Conservation (phyloP, 1,139 yeast genomes). For the Scheffersomyces titani region DNA sequence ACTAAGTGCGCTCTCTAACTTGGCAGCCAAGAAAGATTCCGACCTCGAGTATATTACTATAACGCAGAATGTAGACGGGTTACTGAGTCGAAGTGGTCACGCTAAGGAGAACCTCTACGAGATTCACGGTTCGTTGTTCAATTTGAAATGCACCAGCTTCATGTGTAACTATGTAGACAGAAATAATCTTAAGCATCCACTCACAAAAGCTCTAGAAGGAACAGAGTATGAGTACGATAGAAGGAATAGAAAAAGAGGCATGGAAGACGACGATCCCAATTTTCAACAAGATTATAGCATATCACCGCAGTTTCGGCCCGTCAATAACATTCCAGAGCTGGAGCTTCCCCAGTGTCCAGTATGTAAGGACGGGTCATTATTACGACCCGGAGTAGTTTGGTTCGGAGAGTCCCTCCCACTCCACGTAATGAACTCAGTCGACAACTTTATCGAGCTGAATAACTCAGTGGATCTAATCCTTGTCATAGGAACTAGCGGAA, state of each 20-base stretch:
- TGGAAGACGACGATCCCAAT: constrained; percentile 4
- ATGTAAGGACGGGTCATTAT: constrained; percentile 54
- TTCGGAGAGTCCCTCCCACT: constrained; percentile 84
- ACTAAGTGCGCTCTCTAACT: constrained; percentile 46
- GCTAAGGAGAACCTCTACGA: constrained; percentile 52
- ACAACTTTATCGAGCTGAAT: constrained; percentile 61
- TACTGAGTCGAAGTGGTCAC: constrained; percentile 68
- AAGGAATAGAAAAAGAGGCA: constrained; percentile 6
- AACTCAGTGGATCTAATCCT: constrained; percentile 67
- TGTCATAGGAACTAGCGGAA: constrained; percentile 83
- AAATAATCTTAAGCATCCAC: constrained; percentile 58
- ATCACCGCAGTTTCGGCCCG: constrained; percentile 51
- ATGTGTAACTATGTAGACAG: constrained; percentile 62
- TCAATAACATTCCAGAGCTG: constrained; percentile 44
- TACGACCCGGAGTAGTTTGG: constrained; percentile 93
- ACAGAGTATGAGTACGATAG: constrained; percentile 33
- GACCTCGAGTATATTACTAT: constrained; percentile 54
- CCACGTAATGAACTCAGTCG: constrained; percentile 61
- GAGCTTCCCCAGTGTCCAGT: constrained; percentile 78
- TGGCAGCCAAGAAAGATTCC: constrained; percentile 32
- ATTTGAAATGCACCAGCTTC: constrained; percentile 73
- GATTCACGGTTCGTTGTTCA: constrained; percentile 78
- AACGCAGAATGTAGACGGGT: constrained; percentile 83
- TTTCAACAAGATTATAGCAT: constrained; percentile 14
- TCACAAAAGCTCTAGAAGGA: constrained; percentile 56